Evolutionary conservation across 2,329 filamentous ascomycete species (phyloP).

Genomic region (Xylariaceae sp.): DNA sequence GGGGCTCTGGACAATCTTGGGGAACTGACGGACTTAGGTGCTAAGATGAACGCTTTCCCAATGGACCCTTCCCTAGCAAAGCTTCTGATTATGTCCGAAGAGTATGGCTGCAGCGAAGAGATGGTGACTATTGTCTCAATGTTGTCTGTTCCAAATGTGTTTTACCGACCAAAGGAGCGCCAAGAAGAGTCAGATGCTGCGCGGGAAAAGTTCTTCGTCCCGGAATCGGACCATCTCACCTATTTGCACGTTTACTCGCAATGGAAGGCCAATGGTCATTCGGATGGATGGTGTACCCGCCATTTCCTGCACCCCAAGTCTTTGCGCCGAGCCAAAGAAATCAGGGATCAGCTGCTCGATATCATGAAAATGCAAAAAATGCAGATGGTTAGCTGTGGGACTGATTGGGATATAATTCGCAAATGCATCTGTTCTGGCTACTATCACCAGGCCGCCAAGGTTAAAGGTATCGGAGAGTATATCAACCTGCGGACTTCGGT

Average conservation of each 20-base stretch:
- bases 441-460: constrained; percentile 95
- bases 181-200: constrained; percentile 95
- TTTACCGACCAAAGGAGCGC: constrained; percentile 93
- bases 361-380: constrained; percentile 95
- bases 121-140: constrained; percentile 98
- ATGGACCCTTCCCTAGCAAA: constrained; percentile 98
- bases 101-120: constrained; percentile 92
- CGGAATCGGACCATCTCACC: constrained; percentile 94
- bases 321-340: constrained; percentile 84
- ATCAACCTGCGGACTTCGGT: constrained; percentile 94
- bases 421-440: constrained; percentile 97
- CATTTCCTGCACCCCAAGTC: constrained; percentile 97
- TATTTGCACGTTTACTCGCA: constrained; percentile 93
- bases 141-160: constrained; percentile 93
- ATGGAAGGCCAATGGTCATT: constrained; percentile 87
- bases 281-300: constrained; percentile 85
- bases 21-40: constrained; percentile 80
- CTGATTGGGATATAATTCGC: constrained; percentile 93
- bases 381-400: constrained; percentile 80
- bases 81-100: constrained; percentile 83
- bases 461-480: constrained; percentile 95
- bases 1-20: constrained; percentile 92
- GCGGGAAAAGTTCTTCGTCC: constrained; percentile 96
- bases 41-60: constrained; percentile 93
- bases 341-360: constrained; percentile 86